phyloP scores from a whole-genome alignment of 805 yeast species.

The Spathaspora girioi region DNA sequence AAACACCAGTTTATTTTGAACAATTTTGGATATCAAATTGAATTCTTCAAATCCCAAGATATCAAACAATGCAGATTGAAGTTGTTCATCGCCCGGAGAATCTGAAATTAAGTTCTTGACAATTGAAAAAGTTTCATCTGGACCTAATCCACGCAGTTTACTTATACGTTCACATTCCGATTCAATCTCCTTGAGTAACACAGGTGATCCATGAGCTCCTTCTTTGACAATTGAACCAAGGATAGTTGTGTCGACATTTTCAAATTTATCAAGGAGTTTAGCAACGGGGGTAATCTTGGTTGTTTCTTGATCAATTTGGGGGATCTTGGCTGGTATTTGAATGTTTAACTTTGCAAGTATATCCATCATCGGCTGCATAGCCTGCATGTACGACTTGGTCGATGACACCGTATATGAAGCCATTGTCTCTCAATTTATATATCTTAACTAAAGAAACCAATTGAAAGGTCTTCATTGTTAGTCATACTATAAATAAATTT shows the following conservation, averaged over 20 bases:
- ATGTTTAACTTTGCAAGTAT: constrained; percentile 30
- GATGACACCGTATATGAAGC: constrained; percentile 50
- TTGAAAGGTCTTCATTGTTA: not conserved
- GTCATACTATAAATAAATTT: not conserved
- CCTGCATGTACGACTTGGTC: constrained; percentile 73
- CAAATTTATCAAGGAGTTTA: constrained; percentile 33
- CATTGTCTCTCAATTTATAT: constrained; percentile 16
- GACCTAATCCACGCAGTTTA: constrained; percentile 25
- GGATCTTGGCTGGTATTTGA: constrained; percentile 19
- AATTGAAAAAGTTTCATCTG: constrained; percentile 20
- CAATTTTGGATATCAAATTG: constrained; percentile 65
- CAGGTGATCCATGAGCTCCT: not conserved
- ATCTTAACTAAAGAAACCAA: not conserved
- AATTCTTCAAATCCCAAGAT: constrained; percentile 82
- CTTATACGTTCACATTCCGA: constrained; percentile 32
- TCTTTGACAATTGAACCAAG: constrained; percentile 15
- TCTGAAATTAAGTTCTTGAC: constrained; percentile 31
- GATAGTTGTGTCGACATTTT: constrained; percentile 31
- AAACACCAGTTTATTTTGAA: constrained; percentile 40
- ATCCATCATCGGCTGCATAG: constrained; percentile 69
- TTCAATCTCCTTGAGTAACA: constrained; percentile 19
- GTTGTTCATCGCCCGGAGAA: constrained; percentile 47
- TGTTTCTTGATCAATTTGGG: constrained; percentile 36
- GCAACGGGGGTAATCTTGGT: constrained; percentile 23
- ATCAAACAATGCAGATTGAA: constrained; percentile 75